These are phyloP conservation scores for Acidiella bohemica DNA, from an alignment of 495 filamentous ascomycete genomes.

Conservation along the genomic window DNA sequence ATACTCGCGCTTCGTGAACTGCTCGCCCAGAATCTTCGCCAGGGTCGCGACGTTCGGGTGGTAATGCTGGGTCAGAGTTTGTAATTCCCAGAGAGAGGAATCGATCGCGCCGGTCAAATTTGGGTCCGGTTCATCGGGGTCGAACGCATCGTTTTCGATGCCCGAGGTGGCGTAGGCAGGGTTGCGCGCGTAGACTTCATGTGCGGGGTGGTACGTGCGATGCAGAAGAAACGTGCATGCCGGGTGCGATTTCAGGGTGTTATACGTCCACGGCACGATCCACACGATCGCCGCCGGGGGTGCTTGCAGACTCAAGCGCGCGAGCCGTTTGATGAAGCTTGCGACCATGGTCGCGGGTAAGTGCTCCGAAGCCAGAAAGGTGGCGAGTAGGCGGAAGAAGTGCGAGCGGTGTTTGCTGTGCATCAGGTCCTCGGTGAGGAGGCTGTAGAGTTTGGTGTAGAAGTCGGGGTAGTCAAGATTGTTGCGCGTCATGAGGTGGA, in stretches of 20 bases:
- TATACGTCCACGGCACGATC: slow-evolving; percentile 88
- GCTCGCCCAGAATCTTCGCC: slow-evolving; percentile 85
- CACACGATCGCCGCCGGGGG: slow-evolving; percentile 79
- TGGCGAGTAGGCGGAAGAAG: slow-evolving; percentile 87
- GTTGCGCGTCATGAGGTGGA: slow-evolving; percentile 81
- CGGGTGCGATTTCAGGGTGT: slow-evolving; percentile 80
- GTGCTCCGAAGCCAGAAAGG: slow-evolving; percentile 84
- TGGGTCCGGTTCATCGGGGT: slow-evolving; percentile 61
- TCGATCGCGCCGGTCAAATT: slow-evolving; percentile 77
- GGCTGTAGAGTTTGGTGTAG: slow-evolving; percentile 83
- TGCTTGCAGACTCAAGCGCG: slow-evolving; percentile 66
- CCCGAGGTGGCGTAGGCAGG: slow-evolving; percentile 41
- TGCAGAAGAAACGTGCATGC: slow-evolving; percentile 93
- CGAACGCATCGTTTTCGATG: slow-evolving; percentile 69
- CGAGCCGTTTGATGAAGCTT: slow-evolving; percentile 86
- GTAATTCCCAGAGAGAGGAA: slow-evolving; percentile 88
- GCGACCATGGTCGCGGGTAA: slow-evolving; percentile 81
- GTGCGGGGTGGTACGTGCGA: slow-evolving; percentile 36
- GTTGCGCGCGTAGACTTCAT: slow-evolving; percentile 7
- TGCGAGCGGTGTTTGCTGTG: slow-evolving; percentile 87
- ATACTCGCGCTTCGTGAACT: slow-evolving; percentile 92
- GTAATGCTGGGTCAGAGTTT: slow-evolving; percentile 79
- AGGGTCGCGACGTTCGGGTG: slow-evolving; percentile 95
- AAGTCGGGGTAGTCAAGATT: slow-evolving; percentile 96
- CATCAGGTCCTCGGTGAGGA: slow-evolving; percentile 70